phyloP scores from a whole-genome alignment of 2,329 filamentous ascomycete species.

The Botrytis paeoniae region DNA sequence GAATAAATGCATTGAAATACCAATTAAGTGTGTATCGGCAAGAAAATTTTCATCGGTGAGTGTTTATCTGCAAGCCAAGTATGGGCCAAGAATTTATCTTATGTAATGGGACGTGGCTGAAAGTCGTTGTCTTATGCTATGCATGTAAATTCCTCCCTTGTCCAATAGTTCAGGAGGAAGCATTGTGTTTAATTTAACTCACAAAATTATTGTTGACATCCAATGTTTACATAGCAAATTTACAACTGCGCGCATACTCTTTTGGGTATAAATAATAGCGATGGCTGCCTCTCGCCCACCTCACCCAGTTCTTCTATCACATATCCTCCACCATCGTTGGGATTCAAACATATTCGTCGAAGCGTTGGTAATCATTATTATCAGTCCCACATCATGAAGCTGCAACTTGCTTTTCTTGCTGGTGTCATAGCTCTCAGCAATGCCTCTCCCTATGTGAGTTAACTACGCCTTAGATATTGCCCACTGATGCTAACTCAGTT shows the following conservation, averaged over 20 bases:
- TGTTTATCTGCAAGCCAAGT: slow-evolving; percentile 2
- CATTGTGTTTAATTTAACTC: background rate
- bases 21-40: background rate
- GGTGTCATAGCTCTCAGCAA: slow-evolving; percentile 12
- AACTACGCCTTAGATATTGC: background rate
- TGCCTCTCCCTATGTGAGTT: slow-evolving; percentile 12
- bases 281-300: background rate
- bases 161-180: background rate
- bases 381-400: background rate
- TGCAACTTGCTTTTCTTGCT: background rate
- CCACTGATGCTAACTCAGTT: background rate
- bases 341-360: background rate
- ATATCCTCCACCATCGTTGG: background rate
- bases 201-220: background rate
- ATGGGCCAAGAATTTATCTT: background rate
- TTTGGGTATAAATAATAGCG: background rate
- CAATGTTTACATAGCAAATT: background rate
- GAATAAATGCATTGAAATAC: background rate
- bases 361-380: background rate
- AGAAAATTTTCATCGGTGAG: background rate
- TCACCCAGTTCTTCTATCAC: background rate
- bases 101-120: background rate
- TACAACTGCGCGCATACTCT: background rate
- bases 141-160: slow-evolving; percentile 1
- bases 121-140: background rate